Base-by-base conservation (phyloP, 2,329 filamentous ascomycete species). In the Botrytis tulipae region DNA sequence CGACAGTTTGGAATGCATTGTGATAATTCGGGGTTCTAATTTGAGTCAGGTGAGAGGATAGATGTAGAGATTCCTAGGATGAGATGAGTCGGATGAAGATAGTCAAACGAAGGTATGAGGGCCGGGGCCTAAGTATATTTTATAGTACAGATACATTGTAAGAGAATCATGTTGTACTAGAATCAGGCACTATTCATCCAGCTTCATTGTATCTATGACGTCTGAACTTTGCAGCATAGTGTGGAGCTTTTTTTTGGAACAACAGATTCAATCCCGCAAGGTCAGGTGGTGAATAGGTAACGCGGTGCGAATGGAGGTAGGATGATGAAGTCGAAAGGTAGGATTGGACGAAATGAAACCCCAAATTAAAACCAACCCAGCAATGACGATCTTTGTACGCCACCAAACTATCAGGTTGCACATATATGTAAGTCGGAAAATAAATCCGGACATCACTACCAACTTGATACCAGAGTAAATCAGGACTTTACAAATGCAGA, bases 1-100 rank as follows among this genome's bases (percentile, higher is more conserved):
- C 14, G 0, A 29, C 7, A 57, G n/a, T 29, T 3, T 3, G 12
- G n/a, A 18, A 3, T 4, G 3, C 6, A 7, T 54, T 18, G 12
- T 3, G 14, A 57, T 29, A 29, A 57, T 35, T 35, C 1, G 35
- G 7, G 35, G 35, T 35, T 35, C 35, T 35, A 35, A 35, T 35
- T 35, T 32, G 51, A 4, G 1, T 57, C 6, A 2, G 18, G 51
- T 32, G 9, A 57, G n/a, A 18, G 14, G 14, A 57, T 57, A 1
- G 14, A 9, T 57, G 14, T 57, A 57, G 51, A 16, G n/a, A 29
- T 29, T 32, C 0, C 1, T 57, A 57, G 6, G 51, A 29, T 8
- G 14, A 42, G n/a, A 54, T 0, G 51, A 8, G 12, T 54, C 12
- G 5, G 25, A 54, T 29, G 48, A 54, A 5, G 25, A n/a, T 54